Evolutionary conservation across 441 rosid species (phyloP), one percentile per base, ranked within the genome.

Genomic region (Viola pubescens): DNA sequence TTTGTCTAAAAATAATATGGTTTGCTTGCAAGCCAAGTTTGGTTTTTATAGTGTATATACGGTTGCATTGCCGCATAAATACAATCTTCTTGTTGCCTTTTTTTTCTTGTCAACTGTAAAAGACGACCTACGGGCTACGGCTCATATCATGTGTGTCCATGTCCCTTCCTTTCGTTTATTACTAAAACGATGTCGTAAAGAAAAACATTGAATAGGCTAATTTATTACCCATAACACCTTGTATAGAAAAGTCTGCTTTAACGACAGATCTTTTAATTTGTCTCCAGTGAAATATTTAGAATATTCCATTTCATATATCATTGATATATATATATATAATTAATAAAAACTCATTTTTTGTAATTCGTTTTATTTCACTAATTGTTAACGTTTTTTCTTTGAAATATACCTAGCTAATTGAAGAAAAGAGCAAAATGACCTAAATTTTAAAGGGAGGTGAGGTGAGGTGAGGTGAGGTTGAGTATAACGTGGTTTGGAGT

Each of bases 21-120:
- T 67, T 83, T 84, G 57, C 98, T 81, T 88, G 94, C 76, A 85
- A 77, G 82, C 69, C 85, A 87, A 82, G 98, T 79, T 67, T 67
- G 69, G 79, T 44, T 74, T 55, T 74, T 67, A 52, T 79, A 66
- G 48, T 55, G 69, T 81, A 64, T 65, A 72, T 67, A 69, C 74
- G 79, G 7, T 73, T 65, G 61, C 66, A 68, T 62, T 45, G 51
- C 6, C 75, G 67, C 65, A 62, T 65, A 52, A n/a, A 64, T 72
- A 60, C 56, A 42, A n/a, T 42, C 64, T 53, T 65, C 45, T 34
- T 47, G 54, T 38, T 37, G 16, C 3, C 14, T 41, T 39, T 53
- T 41, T 39, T 53, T 16, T 16, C 19, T 1, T 45, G 4, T 9
- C 4, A 6, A n/a, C 52, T 43, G 9, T 34, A 9, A 4, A 13